Percentiles rank a stretch among this genome's conserved stretches.
Conservation (phyloP, 2,329 filamentous ascomycete species). For the Sporothrix dimorphospora region DNA sequence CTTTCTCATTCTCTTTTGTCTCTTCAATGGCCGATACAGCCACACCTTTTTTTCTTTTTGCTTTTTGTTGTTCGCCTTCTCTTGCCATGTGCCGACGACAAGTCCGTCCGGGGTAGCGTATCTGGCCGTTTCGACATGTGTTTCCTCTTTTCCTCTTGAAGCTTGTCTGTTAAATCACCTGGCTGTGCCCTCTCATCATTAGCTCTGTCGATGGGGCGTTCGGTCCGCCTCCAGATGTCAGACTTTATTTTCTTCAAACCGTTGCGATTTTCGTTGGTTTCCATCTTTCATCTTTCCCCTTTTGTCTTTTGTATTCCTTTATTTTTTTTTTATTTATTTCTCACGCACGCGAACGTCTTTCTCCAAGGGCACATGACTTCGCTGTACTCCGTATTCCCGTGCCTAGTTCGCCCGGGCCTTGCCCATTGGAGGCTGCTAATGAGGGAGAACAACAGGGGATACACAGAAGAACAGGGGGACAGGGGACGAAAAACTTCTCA, state of each 20-base stretch:
- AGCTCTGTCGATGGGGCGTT: background rate
- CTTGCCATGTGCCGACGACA: constrained; percentile 15
- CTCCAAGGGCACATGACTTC: background rate
- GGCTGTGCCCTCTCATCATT: constrained; percentile 9
- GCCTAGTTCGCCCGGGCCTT: constrained; percentile 6
- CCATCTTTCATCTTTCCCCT: background rate
- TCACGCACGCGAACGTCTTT: background rate
- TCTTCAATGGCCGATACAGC: background rate
- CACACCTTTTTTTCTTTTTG: background rate
- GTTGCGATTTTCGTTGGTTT: background rate
- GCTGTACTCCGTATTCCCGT: constrained; percentile 16
- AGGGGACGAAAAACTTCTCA: background rate
- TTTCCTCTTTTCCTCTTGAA: background rate
- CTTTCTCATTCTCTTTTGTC: background rate
- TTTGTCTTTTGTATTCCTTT: no score
- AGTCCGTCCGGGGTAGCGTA: background rate
- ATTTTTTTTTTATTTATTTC: background rate
- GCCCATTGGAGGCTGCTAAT: background rate
- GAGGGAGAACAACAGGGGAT: background rate
- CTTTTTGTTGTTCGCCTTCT: background rate
- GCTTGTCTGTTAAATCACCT: background rate
- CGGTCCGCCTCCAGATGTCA: background rate
- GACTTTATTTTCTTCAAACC: background rate
- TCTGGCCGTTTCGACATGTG: background rate
- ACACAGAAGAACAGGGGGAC: background rate